These are phyloP conservation scores for Candida coquimbonensis DNA, from an alignment of 805 yeast genomes.

Conservation along the genomic window DNA sequence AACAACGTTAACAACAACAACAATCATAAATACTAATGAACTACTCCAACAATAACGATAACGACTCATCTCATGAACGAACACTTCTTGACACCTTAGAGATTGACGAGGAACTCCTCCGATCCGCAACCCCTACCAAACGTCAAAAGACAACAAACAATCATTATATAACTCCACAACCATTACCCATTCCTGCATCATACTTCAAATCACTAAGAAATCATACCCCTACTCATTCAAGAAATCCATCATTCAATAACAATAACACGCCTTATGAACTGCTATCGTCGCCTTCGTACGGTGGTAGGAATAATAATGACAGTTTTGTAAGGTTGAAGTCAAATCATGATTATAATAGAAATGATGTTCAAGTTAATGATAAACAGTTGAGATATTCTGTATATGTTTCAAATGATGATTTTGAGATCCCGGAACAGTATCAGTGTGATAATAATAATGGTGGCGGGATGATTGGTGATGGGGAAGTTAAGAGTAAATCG, in stretches of 20 bases:
- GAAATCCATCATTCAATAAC: slow-evolving; percentile 1
- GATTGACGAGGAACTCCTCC: slow-evolving; percentile 5
- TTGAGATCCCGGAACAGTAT: slow-evolving; percentile 5
- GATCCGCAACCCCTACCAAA: slow-evolving; percentile 3
- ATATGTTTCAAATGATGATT: slow-evolving; percentile 11
- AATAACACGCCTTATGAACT: slow-evolving; percentile 1
- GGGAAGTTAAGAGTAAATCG: background rate
- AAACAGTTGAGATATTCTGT: slow-evolving; percentile 4
- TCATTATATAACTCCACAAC: background rate
- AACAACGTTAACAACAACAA: no score
- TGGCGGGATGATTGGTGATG: no score
- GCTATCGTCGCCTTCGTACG: slow-evolving; percentile 1
- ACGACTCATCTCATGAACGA: background rate
- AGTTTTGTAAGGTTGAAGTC: slow-evolving; percentile 3
- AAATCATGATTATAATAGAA: background rate
- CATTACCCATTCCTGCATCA: slow-evolving; percentile 9
- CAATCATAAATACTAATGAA: background rate
- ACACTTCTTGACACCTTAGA: slow-evolving; percentile 5
- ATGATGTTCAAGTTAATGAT: slow-evolving; percentile 1
- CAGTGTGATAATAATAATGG: background rate
- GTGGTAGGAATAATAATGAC: background rate
- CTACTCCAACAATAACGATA: background rate
- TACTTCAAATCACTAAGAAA: slow-evolving; percentile 6
- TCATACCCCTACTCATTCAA: slow-evolving; percentile 6
- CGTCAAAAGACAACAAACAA: background rate